A percentile compares a stretch with the other conserved stretches of the same genome.
phyloP scores from a whole-genome alignment of 371 early-diverging fungal genomes.

The Lichtheimia hyalospora region DNA sequence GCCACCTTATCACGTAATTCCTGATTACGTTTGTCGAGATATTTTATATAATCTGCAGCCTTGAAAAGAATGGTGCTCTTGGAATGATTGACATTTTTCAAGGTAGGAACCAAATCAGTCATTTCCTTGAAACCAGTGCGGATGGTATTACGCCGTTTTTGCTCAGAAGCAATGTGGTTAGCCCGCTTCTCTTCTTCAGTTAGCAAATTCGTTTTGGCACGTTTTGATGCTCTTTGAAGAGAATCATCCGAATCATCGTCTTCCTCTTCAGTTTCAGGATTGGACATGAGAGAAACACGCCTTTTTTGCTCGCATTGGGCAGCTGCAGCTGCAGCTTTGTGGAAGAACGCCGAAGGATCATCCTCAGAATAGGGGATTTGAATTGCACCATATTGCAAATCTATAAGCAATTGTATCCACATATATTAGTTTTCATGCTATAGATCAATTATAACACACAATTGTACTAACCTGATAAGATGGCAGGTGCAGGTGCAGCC shows the following conservation, averaged over 20 bases:
- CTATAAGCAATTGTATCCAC: not conserved
- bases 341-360: slow-evolving; percentile 15
- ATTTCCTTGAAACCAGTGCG: slow-evolving; percentile 83
- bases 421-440: no score
- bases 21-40: slow-evolving; percentile 50
- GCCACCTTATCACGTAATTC: slow-evolving; percentile 54
- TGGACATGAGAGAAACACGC: slow-evolving; percentile 59
- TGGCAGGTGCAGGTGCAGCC: no score
- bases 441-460: no score
- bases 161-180: slow-evolving; percentile 61
- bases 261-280: not conserved
- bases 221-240: not conserved
- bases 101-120: slow-evolving; percentile 75
- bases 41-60: slow-evolving; percentile 49
- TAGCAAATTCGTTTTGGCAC: slow-evolving; percentile 43
- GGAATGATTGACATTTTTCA: slow-evolving; percentile 51
- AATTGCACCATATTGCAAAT: slow-evolving; percentile 7
- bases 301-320: slow-evolving; percentile 65
- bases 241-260: not conserved
- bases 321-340: not conserved
- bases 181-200: slow-evolving; percentile 81
- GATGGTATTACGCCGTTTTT: slow-evolving; percentile 86
- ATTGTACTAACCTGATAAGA: no score
- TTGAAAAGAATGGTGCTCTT: slow-evolving; percentile 58
- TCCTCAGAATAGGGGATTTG: slow-evolving; percentile 19